Evolutionary conservation across 1,139 yeast genomes (phyloP).

Genomic region (Kluyveromyces sp.): DNA sequence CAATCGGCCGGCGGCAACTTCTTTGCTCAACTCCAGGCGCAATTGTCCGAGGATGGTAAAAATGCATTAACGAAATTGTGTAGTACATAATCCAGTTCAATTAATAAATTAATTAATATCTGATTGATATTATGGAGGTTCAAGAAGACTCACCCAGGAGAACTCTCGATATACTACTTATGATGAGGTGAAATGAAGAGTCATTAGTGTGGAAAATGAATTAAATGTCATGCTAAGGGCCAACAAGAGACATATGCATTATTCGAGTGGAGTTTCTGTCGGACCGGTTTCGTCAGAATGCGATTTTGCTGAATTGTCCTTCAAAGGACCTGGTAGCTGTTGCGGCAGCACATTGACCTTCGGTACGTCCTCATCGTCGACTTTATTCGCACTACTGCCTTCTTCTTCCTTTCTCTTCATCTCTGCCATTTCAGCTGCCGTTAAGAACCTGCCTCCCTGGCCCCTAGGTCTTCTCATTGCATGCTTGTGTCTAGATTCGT

Average conservation of each 20-base stretch:
- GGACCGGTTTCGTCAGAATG: neutral
- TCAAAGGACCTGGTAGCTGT: slow-evolving; percentile 5
- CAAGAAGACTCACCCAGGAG: too few relatives aligned
- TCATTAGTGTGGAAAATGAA: neutral
- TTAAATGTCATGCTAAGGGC: neutral
- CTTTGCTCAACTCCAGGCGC: slow-evolving; percentile 29
- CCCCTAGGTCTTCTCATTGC: slow-evolving; percentile 99
- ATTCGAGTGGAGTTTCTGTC: neutral
- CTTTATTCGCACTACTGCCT: neutral
- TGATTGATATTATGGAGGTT: neutral
- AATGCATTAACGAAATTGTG: slow-evolving; percentile 25
- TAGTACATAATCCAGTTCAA: slow-evolving; percentile 1
- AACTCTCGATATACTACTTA: too few relatives aligned
- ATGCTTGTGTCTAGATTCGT: slow-evolving; percentile 96
- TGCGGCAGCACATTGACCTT: slow-evolving; percentile 7
- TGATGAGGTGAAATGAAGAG: neutral
- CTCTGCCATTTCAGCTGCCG: slow-evolving; percentile 87
- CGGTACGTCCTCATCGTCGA: neutral
- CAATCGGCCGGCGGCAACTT: slow-evolving; percentile 23
- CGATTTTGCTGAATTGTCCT: neutral
- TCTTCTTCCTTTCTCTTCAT: slow-evolving; percentile 51
- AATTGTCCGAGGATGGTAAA: slow-evolving; percentile 36
- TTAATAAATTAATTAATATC: neutral
- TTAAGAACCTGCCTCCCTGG: slow-evolving; percentile 93
- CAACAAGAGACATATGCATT: neutral